Evolutionary conservation across 768 basidiomycete species (phyloP), one percentile per base, ranked within the genome.

Genomic region (Punctularia strigosozonata): DNA sequence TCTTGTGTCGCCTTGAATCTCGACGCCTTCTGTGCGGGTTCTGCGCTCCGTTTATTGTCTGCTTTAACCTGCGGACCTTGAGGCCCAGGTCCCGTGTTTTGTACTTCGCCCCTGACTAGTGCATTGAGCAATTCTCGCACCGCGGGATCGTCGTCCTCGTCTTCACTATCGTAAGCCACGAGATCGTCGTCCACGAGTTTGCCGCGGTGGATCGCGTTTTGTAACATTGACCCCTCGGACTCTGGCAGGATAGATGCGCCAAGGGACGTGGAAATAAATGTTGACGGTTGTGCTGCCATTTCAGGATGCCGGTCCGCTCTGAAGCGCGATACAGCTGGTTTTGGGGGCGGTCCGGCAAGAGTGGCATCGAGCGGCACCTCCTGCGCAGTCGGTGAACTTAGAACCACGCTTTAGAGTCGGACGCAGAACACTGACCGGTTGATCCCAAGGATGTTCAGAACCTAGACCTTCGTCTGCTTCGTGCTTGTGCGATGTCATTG

Each of bases 321-420:
- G 55, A 86, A 85, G 28, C 64, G 71, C 10, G 84, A 86, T 28
- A 78, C 56, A 0, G 65, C 49, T 5, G 72, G 64, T 50, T 72
- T 79, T 31, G 65, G 58, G 14, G 51, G 58, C 13, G 60, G 44
- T 25, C 49, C 55, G 2, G 61, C 49, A 1, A 66, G 54, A 7
- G 63, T 61, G 15, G 67, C 60, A 1, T 73, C 69, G 6, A 64
- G 49, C 3, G 63, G 58, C 8, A 65, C 57, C 10, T 66, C 62
- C 73, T 74, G 18, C 7, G 10, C 20, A 19, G 20, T 34, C 33
- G 33, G 7, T 10, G 10, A 8, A 34, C 8, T 19, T 10, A 10
- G 20, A 34, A 34, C 33, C 13, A n/a, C n/a, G n/a, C 31, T 28
- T 17, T 28, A 41, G 26, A 8, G 25, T n/a, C n/a, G n/a, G 40